These are phyloP conservation scores for Ganoderma leucocontextum DNA, from an alignment of 1,284 basidiomycete species.

Conservation along the genomic window DNA sequence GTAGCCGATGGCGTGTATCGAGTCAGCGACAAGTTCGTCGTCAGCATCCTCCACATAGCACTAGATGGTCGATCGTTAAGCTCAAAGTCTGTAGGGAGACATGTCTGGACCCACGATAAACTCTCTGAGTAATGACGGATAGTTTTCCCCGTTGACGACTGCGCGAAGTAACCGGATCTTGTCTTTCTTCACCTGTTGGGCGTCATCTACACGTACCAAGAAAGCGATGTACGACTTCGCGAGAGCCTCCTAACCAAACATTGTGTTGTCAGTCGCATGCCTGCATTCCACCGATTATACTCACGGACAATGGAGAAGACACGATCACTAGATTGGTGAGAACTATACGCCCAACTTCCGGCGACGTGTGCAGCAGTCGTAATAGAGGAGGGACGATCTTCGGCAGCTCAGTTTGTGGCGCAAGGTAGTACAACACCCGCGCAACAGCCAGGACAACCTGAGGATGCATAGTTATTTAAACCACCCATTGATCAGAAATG, in stretches of 20 bases:
- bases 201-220: conserved; percentile 74
- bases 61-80: conserved; percentile 46
- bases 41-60: conserved; percentile 81
- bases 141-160: conserved; percentile 72
- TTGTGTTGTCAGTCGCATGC: neutral
- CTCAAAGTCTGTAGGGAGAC: neutral
- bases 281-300: conserved; percentile 37
- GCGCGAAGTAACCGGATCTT: conserved; percentile 80
- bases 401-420: conserved; percentile 60
- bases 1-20: conserved; percentile 81
- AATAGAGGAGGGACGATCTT: conserved; percentile 75
- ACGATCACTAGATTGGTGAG: conserved; percentile 77
- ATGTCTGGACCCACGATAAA: conserved; percentile 67
- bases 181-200: conserved; percentile 67
- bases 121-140: conserved; percentile 77
- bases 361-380: conserved; percentile 67
- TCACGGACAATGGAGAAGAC: conserved; percentile 67
- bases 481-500: neutral
- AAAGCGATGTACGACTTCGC: conserved; percentile 68
- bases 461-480: neutral
- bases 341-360: conserved; percentile 77
- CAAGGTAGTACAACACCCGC: conserved; percentile 79
- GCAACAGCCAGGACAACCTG: conserved; percentile 82
- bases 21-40: conserved; percentile 72
- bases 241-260: conserved; percentile 52